Conservation (phyloP, 257 asterid genomes). For the Solanum lycopersicoides region DNA sequence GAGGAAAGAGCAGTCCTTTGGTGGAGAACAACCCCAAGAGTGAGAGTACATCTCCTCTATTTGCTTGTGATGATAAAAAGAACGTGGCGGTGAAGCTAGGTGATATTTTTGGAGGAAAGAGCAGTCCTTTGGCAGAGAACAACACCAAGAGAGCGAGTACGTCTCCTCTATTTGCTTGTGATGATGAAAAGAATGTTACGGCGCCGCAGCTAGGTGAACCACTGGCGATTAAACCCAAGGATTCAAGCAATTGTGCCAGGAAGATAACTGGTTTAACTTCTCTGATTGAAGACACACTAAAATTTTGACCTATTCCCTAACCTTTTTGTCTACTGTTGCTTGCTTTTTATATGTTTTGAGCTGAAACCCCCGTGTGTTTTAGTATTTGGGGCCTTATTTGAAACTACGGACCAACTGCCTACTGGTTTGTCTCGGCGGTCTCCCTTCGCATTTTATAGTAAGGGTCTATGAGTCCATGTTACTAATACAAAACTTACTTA, state of each 20-base stretch:
- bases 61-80: neutral
- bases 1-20: constrained; percentile 7
- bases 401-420: neutral
- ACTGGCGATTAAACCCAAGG: constrained; percentile 37
- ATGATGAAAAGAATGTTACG: neutral
- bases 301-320: constrained; percentile 17
- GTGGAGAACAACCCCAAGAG: neutral
- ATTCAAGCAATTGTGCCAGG: constrained; percentile 39
- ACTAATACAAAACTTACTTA: neutral
- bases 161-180: neutral
- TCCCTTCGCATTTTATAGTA: constrained; percentile 61
- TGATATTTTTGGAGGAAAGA: constrained; percentile 11
- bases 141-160: neutral
- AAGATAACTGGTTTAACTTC: constrained; percentile 68
- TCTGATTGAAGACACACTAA: constrained; percentile 39
- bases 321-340: neutral
- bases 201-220: constrained; percentile 32
- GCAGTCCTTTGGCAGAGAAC: neutral
- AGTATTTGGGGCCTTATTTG: neutral
- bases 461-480: constrained; percentile 29
- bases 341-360: neutral
- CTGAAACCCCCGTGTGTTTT: constrained; percentile 1
- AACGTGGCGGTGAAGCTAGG: neutral
- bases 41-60: neutral
- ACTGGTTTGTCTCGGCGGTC: neutral